Evolutionary conservation across 495 filamentous ascomycete genomes (phyloP).

Genomic region (Neurospora tetraspora): DNA sequence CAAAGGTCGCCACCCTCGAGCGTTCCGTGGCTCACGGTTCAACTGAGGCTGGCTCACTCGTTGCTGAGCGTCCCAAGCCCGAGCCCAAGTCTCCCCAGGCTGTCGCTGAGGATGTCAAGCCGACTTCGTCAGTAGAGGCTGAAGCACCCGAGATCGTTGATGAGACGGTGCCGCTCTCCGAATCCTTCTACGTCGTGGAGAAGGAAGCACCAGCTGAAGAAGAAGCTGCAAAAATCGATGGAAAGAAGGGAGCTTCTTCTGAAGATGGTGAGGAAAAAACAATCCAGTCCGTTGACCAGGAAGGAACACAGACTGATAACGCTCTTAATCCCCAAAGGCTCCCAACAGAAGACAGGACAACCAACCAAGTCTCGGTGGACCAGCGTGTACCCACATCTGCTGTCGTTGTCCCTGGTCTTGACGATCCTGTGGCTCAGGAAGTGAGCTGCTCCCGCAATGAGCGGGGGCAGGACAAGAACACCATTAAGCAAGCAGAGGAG

Average conservation of each 20-base stretch:
- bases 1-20: neutral
- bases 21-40: neutral
- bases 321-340: constrained; percentile 16
- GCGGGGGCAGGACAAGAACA: constrained; percentile 28
- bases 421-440: constrained; percentile 29
- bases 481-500: constrained; percentile 33
- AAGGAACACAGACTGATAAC: constrained; percentile 31
- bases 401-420: constrained; percentile 33
- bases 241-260: constrained; percentile 18
- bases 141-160: constrained; percentile 24
- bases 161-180: constrained; percentile 22
- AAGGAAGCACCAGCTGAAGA: constrained; percentile 19
- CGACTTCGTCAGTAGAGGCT: constrained; percentile 3
- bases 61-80: constrained; percentile 1
- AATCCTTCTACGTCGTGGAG: constrained; percentile 28
- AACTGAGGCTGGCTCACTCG: neutral
- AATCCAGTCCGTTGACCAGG: constrained; percentile 15
- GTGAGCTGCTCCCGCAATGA: constrained; percentile 29
- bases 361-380: constrained; percentile 16
- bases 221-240: constrained; percentile 15
- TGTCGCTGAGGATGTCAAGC: constrained; percentile 2
- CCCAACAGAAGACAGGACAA: constrained; percentile 13
- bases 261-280: constrained; percentile 27
- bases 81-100: constrained; percentile 3
- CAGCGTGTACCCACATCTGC: constrained; percentile 34